Percentiles rank a stretch among this genome's conserved stretches.
phyloP scores from a whole-genome alignment of 2,329 filamentous ascomycete genomes.

The Fusarium dlaminii region DNA sequence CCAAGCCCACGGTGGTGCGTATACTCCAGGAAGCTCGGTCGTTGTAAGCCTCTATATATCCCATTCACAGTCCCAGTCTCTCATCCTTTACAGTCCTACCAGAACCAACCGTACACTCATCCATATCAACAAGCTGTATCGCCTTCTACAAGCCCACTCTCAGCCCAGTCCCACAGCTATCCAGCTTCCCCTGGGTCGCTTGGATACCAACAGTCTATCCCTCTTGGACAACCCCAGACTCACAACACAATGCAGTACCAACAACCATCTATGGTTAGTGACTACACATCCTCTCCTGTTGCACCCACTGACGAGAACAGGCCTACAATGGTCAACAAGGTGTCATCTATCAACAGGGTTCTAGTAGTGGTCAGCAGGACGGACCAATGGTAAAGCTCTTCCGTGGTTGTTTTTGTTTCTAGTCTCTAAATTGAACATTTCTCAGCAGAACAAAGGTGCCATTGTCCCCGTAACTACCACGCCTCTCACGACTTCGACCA shows the following conservation, averaged over 20 bases:
- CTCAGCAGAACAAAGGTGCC: constrained; percentile 36
- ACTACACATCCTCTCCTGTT: no score
- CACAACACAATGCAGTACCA: constrained; percentile 37
- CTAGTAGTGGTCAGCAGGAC: constrained; percentile 35
- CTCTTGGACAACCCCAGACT: constrained; percentile 12
- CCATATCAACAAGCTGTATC: constrained; percentile 34
- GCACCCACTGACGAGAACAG: constrained; percentile 16
- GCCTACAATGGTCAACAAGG: constrained; percentile 33
- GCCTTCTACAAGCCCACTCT: constrained; percentile 33
- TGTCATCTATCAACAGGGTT: constrained; percentile 32
- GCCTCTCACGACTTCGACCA: constrained; percentile 12
- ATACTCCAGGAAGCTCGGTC: constrained; percentile 39
- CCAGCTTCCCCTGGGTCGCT: constrained; percentile 7
- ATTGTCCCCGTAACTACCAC: constrained; percentile 23
- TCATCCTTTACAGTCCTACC: constrained; percentile 33
- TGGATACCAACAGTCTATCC: constrained; percentile 18
- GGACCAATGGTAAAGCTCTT: constrained; percentile 44
- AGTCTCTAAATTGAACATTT: constrained; percentile 39
- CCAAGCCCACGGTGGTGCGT: constrained; percentile 39
- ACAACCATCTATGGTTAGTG: constrained; percentile 32
- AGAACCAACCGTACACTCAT: constrained; percentile 32
- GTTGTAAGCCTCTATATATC: constrained; percentile 16
- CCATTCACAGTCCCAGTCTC: not conserved
- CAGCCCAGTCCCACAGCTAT: constrained; percentile 23
- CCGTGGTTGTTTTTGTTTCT: constrained; percentile 41